phyloP scores from a whole-genome alignment of 371 early-diverging fungal species.

The Mortierella sp. region DNA sequence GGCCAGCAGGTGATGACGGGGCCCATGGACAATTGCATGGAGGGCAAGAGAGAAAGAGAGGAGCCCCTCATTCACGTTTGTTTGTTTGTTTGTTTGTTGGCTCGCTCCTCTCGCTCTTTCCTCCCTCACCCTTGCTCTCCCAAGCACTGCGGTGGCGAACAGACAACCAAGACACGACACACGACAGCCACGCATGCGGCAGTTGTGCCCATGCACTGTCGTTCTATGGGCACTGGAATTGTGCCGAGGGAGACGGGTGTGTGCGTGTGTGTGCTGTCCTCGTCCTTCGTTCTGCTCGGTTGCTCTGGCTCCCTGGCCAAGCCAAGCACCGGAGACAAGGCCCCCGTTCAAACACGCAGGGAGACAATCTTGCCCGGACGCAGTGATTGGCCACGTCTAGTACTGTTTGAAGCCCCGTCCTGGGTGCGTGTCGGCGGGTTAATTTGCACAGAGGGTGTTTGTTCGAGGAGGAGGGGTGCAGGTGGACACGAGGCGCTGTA shows the following conservation, averaged over 20 bases:
- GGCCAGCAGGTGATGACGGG: not conserved
- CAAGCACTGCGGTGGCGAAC: not conserved
- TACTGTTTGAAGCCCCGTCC: not conserved
- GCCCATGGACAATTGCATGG: not conserved
- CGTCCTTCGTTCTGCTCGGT: not conserved
- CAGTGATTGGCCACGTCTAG: not conserved
- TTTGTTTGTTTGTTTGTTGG: not conserved
- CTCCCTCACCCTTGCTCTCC: conserved; percentile 3
- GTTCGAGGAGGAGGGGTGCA: too few species aligned
- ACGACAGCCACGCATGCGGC: not conserved
- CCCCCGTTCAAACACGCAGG: not conserved
- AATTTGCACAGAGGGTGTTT: not conserved
- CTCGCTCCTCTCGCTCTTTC: conserved; percentile 1
- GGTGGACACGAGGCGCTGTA: too few species aligned
- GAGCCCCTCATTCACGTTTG: not conserved
- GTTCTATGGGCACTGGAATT: not conserved
- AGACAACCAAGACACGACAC: not conserved
- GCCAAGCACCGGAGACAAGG: not conserved
- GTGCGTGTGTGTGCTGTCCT: too few species aligned
- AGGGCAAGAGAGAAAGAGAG: not conserved
- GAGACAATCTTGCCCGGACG: not conserved
- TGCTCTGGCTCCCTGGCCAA: not conserved
- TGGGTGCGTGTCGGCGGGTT: conserved; percentile 1
- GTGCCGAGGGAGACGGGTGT: not conserved
- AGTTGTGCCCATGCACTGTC: not conserved